Conservation (phyloP, 1,139 yeast genomes). For the Magnusiomyces suaveolens region DNA sequence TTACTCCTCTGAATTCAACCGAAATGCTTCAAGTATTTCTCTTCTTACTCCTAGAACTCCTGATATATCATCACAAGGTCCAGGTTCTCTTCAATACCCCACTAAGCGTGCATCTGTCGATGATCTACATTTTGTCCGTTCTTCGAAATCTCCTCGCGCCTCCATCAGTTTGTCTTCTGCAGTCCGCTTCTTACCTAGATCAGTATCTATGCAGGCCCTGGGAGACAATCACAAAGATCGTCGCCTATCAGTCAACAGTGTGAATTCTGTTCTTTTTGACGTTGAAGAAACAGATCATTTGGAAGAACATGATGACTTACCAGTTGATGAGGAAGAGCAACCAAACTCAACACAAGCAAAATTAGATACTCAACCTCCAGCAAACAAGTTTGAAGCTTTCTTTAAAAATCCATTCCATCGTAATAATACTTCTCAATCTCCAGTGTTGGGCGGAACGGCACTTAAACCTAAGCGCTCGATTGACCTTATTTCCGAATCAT, state of each 20-base stretch:
- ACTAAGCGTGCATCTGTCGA: not conserved
- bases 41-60: not conserved
- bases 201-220: not conserved
- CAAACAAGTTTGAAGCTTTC: not conserved
- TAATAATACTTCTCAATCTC: not conserved
- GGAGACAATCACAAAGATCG: not conserved
- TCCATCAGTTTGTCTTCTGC: not conserved
- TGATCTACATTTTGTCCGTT: not conserved
- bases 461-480: not conserved
- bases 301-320: not conserved
- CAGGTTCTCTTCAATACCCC: not conserved
- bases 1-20: not conserved
- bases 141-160: not conserved
- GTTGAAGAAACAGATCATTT: not conserved
- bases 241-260: not conserved
- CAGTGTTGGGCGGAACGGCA: not conserved
- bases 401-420: slow-evolving; percentile 4
- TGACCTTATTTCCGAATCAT: not conserved
- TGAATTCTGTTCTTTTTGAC: not conserved
- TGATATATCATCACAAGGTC: not conserved
- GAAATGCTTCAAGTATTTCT: not conserved
- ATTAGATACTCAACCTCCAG: not conserved
- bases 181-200: not conserved
- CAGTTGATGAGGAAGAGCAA: not conserved
- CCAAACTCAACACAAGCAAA: not conserved